Base-by-base conservation (phyloP, 2,329 filamentous ascomycete genomes). In the Ceratocystis destructans region DNA sequence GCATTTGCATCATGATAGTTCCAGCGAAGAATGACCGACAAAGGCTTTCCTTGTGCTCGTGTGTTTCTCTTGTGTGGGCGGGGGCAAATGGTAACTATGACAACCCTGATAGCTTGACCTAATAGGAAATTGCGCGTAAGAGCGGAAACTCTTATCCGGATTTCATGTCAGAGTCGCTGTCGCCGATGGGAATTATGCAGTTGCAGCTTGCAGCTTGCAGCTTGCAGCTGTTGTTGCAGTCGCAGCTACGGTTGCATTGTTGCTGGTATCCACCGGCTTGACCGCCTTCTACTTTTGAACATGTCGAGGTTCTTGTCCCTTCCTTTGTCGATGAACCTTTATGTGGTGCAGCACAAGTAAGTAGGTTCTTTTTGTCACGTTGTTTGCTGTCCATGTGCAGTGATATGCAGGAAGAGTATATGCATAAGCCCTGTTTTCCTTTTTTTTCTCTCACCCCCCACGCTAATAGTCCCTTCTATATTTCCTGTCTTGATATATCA, bases 391-490 rank as follows among this genome's bases (percentile, higher is more conserved):
- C n/a, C 22, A 57, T 57, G 22, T 57, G 53, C 12, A 7, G 20
- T 55, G 20, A 48, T 25, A 55, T 55, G 17, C 50, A 55, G 25
- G 31, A 57, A 31, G 17, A 28, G 3, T 17, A 57, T 33, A 57
- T 57, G 53, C 53, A 57, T 31, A 57, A 57, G 53, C 53, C 53
- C 53, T 57, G 53, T 57, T 59, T 59, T 37, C 28, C n/a, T 59
- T n/a, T 59, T 59, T 57, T 25, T 55, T 25, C 12, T 20, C 17
- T 15, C n/a, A 5, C 17, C 8, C 25, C 25, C 25, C 50, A 57
- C 50, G 50, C 50, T 37, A 12, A 37, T 10, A 37, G 33, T 10
- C 33, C 25, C 22, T 22, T 57, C 22, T 10, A 57, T 31, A 33
- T 57, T 25, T 28, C 37, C 25, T 31, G 53, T 57, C 22, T 31